phyloP scores from a whole-genome alignment of 441 rosid species.

The Euphorbia celastroides region DNA sequence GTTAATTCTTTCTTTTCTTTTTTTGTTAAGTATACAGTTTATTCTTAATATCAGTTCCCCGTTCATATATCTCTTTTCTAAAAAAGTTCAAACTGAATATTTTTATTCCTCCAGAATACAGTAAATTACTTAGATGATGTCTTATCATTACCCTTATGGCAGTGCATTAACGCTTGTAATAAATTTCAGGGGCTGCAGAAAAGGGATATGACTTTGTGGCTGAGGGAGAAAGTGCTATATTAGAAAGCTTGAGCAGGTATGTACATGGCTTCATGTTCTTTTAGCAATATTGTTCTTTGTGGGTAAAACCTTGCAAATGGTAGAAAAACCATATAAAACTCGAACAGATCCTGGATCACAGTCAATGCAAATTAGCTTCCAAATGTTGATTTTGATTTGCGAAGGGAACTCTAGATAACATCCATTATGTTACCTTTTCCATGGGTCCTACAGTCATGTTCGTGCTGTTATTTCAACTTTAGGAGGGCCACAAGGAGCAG shows the following conservation, averaged over 20 bases:
- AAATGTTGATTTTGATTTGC: neutral
- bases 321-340: neutral
- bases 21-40: too few species aligned
- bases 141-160: constrained; percentile 19
- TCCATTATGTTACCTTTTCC: neutral
- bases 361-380: neutral
- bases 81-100: too few species aligned
- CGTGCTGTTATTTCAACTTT: constrained; percentile 80
- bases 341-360: too few species aligned
- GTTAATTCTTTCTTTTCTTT: too few species aligned
- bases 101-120: neutral
- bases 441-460: constrained; percentile 57
- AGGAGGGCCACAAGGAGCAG: constrained; percentile 79
- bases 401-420: neutral
- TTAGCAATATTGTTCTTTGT: neutral
- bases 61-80: neutral
- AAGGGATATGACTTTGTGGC: constrained; percentile 66
- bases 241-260: constrained; percentile 87
- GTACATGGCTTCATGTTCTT: constrained; percentile 6
- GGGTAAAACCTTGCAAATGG: neutral
- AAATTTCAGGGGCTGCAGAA: constrained; percentile 60
- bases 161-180: constrained; percentile 29
- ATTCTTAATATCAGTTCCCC: neutral
- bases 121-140: constrained; percentile 19
- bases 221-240: constrained; percentile 57